phyloP scores from a whole-genome alignment of 306 rosid species.

The Prunus campanulata region DNA sequence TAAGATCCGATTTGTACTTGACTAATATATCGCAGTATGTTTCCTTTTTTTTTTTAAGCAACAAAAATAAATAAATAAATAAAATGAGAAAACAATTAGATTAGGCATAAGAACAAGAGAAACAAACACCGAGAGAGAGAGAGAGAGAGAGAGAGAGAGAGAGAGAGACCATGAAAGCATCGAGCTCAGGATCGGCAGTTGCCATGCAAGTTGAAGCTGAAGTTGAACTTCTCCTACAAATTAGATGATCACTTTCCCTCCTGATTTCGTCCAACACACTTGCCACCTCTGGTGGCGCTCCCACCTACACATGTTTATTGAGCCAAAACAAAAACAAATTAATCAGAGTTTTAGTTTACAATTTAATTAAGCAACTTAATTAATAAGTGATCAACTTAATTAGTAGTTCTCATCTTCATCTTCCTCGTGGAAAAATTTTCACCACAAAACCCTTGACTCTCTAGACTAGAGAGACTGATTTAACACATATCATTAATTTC shows the following conservation, averaged over 20 bases:
- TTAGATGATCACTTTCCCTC: slow-evolving; percentile 23
- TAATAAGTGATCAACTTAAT: neutral
- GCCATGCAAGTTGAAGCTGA: slow-evolving; percentile 31
- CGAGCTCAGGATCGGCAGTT: slow-evolving; percentile 71
- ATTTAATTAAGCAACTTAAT: neutral
- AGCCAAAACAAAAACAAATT: neutral
- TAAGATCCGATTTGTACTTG: slow-evolving; percentile 63
- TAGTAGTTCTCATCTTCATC: neutral
- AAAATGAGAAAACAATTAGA: neutral
- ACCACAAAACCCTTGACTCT: too few relatives aligned
- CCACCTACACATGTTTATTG: slow-evolving; percentile 38
- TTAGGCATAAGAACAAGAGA: neutral
- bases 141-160: neutral
- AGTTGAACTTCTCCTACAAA: slow-evolving; percentile 24
- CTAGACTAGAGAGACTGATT: too few relatives aligned
- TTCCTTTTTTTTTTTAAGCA: slow-evolving; percentile 31
- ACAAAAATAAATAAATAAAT: neutral
- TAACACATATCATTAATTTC: too few relatives aligned
- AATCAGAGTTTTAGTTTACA: neutral
- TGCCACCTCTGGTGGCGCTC: slow-evolving; percentile 65
- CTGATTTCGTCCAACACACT: slow-evolving; percentile 43
- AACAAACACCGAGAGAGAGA: neutral
- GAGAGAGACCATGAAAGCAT: slow-evolving; percentile 64
- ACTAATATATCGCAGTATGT: slow-evolving; percentile 49
- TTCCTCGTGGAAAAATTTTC: too few relatives aligned